Evolutionary conservation across 2,329 filamentous ascomycete genomes (phyloP).

Genomic region (Ophiostoma sp.): DNA sequence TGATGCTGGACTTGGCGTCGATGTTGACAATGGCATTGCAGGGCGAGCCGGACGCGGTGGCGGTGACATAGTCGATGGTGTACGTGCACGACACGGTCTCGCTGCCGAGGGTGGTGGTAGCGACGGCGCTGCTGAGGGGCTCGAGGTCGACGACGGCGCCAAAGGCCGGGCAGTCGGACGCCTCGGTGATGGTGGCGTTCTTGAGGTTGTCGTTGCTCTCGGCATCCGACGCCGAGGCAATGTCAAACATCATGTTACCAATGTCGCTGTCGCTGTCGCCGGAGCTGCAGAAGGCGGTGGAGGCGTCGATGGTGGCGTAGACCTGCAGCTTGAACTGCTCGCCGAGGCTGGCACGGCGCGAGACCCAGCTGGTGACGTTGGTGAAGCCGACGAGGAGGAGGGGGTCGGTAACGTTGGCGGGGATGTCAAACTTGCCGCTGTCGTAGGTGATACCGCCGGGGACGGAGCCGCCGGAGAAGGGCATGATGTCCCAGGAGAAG

Average conservation of each 20-base stretch:
- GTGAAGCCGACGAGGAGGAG: constrained; percentile 17
- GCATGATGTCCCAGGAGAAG: constrained; percentile 18
- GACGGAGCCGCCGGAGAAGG: not conserved
- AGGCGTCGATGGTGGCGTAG: not conserved
- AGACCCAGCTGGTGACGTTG: constrained; percentile 21
- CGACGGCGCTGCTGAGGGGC: not conserved
- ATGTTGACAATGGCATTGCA: constrained; percentile 16
- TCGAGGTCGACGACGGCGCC: constrained; percentile 3
- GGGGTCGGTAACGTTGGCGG: not conserved
- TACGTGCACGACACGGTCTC: constrained; percentile 6
- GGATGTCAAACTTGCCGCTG: constrained; percentile 7
- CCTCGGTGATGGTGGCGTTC: constrained; percentile 15
- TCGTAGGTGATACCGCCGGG: not conserved
- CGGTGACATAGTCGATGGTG: not conserved
- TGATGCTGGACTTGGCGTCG: constrained; percentile 14
- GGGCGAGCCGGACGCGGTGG: not conserved
- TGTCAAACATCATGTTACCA: constrained; percentile 17
- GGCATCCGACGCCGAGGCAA: not conserved
- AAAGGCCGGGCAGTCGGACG: constrained; percentile 20
- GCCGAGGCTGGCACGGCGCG: not conserved
- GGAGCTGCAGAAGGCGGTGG: constrained; percentile 7
- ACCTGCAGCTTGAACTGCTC: constrained; percentile 17
- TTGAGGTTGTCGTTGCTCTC: not conserved
- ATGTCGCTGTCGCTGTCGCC: not conserved
- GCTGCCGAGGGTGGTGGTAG: constrained; percentile 1